A percentile compares a stretch with the other conserved stretches of the same genome.
These are phyloP conservation scores for Boletus pseudopeckii DNA, from an alignment of 768 basidiomycete species.

Conservation along the genomic window DNA sequence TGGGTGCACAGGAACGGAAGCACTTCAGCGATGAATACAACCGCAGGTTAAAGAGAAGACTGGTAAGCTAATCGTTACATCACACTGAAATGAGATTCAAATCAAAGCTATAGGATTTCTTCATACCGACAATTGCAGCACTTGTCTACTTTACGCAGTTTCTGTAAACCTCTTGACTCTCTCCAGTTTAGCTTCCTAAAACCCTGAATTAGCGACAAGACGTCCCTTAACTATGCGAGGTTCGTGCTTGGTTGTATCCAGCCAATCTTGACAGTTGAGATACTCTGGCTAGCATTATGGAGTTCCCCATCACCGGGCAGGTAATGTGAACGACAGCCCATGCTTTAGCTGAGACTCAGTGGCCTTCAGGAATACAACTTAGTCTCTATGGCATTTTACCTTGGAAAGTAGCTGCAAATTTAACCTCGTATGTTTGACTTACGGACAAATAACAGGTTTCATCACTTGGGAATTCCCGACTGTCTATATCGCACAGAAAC, in stretches of 20 bases:
- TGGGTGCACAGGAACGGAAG: conserved; percentile 41
- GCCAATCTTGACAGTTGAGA: neutral
- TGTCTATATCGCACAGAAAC: conserved; percentile 38
- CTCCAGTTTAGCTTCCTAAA: neutral
- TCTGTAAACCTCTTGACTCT: conserved; percentile 13
- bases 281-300: conserved; percentile 31
- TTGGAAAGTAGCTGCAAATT: neutral
- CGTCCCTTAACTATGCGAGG: conserved; percentile 41
- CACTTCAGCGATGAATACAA: conserved; percentile 62
- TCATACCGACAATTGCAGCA: conserved; percentile 39
- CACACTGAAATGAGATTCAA: neutral
- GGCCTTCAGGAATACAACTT: neutral
- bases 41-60: conserved; percentile 48
- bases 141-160: conserved; percentile 43
- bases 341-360: neutral
- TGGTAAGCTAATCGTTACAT: conserved; percentile 37
- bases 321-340: neutral
- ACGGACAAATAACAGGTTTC: conserved; percentile 19
- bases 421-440: neutral
- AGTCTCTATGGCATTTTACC: neutral
- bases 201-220: conserved; percentile 33
- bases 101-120: conserved; percentile 25
- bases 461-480: conserved; percentile 40
- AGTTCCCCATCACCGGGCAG: conserved; percentile 13
- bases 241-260: conserved; percentile 2